phyloP scores from a whole-genome alignment of 2,329 filamentous ascomycete genomes.

The Stromatinia cepivora region DNA sequence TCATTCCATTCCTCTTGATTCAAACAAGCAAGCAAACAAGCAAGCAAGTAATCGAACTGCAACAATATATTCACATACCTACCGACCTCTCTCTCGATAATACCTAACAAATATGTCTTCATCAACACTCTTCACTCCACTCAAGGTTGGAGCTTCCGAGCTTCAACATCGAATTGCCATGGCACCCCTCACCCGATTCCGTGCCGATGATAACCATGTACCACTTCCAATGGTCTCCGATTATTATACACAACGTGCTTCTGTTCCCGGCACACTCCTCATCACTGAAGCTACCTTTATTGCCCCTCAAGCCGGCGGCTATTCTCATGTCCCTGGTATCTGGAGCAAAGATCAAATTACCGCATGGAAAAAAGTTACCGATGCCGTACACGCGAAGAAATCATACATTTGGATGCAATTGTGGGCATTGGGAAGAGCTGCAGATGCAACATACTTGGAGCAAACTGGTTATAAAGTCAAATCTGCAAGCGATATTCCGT shows the following conservation, averaged over 20 bases:
- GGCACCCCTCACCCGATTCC: conserved; percentile 58
- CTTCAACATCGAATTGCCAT: conserved; percentile 52
- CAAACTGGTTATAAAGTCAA: conserved; percentile 31
- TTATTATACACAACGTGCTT: conserved; percentile 56
- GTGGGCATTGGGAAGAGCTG: conserved; percentile 57
- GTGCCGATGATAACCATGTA: conserved; percentile 49
- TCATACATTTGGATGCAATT: conserved; percentile 60
- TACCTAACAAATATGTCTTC: conserved; percentile 16
- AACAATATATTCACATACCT: background rate
- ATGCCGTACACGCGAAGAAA: conserved; percentile 59
- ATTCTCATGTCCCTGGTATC: conserved; percentile 55
- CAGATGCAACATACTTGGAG: conserved; percentile 26
- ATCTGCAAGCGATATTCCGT: conserved; percentile 32
- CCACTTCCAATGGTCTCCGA: conserved; percentile 48
- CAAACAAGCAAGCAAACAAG: background rate
- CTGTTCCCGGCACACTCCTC: conserved; percentile 53
- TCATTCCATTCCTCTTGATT: background rate
- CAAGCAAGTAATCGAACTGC: background rate
- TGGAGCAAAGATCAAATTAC: conserved; percentile 53
- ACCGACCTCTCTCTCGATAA: background rate
- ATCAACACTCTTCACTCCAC: conserved; percentile 46
- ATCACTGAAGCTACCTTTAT: conserved; percentile 58
- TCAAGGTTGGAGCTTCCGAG: conserved; percentile 45
- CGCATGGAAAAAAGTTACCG: conserved; percentile 58
- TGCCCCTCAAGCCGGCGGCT: conserved; percentile 47